Percentiles rank a stretch among this genome's conserved stretches.
These are phyloP conservation scores for Carex arenaria DNA, from an alignment of 202 grass and related monocot genomes.

Conservation along the genomic window DNA sequence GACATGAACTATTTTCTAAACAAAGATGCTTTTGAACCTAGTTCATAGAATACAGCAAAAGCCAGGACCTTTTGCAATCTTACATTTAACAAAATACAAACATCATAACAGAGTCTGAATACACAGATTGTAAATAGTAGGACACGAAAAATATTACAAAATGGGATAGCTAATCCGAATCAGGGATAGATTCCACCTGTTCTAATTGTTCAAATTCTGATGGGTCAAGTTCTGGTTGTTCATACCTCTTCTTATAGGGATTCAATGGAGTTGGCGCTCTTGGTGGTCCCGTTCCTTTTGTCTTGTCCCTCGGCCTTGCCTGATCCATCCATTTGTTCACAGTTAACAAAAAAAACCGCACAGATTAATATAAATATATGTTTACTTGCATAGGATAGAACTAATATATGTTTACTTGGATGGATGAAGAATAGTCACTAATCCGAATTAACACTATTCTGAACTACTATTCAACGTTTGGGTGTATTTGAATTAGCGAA, in stretches of 20 bases:
- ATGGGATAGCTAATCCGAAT: not conserved
- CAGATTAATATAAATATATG: not conserved
- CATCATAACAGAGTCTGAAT: not conserved
- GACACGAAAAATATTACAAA: not conserved
- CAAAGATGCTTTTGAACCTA: not conserved
- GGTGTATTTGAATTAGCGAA: too few species aligned
- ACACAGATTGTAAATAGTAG: not conserved
- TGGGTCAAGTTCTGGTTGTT: constrained; percentile 4
- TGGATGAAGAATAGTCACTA: too few species aligned
- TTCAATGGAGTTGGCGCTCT: constrained; percentile 19
- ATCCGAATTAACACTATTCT: too few species aligned
- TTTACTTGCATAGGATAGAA: not conserved
- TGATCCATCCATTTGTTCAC: constrained; percentile 5
- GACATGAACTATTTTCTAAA: too few species aligned
- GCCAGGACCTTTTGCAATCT: not conserved
- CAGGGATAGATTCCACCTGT: not conserved
- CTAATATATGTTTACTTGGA: not conserved
- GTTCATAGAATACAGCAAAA: not conserved
- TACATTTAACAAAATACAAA: not conserved
- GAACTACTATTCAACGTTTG: too few species aligned
- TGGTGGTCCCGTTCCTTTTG: constrained; percentile 34
- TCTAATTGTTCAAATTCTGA: constrained; percentile 5
- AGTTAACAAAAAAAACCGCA: not conserved
- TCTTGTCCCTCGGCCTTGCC: constrained; percentile 39
- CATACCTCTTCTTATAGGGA: constrained; percentile 36